Conservation (phyloP, 1,284 basidiomycete species). For the Apiotrichum gamsii region DNA sequence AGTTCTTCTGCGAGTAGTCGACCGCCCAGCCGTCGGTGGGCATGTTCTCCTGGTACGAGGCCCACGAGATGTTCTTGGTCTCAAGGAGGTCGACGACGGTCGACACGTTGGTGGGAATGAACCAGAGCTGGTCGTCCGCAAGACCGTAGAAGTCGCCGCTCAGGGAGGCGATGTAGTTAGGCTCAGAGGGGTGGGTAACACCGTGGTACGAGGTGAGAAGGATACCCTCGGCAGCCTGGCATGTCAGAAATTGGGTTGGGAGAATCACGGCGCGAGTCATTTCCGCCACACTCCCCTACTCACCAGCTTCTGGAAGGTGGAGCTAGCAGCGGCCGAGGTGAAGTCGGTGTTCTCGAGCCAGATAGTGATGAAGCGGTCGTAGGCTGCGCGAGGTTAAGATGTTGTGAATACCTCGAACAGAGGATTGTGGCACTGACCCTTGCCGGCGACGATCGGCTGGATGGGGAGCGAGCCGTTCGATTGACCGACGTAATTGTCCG, state of each 20-base stretch:
- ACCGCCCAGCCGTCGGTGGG: slow-evolving; percentile 53
- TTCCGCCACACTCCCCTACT: too few relatives aligned
- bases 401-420: too few relatives aligned
- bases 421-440: slow-evolving; percentile 6
- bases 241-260: too few relatives aligned
- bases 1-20: slow-evolving; percentile 51
- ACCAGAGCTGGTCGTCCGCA: slow-evolving; percentile 48
- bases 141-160: slow-evolving; percentile 44
- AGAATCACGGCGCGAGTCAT: too few relatives aligned
- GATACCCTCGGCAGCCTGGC: slow-evolving; percentile 55
- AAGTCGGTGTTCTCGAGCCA: slow-evolving; percentile 54
- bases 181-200: slow-evolving; percentile 52
- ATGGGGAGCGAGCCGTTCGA: slow-evolving; percentile 49
- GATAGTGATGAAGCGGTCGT: slow-evolving; percentile 53
- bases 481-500: slow-evolving; percentile 44
- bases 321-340: slow-evolving; percentile 34
- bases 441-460: slow-evolving; percentile 46
- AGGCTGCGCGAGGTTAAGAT: slow-evolving; percentile 29
- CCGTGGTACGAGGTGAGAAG: slow-evolving; percentile 54
- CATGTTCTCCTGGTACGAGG: slow-evolving; percentile 55
- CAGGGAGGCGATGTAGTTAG: slow-evolving; percentile 18
- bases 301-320: slow-evolving; percentile 53
- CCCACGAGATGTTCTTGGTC: slow-evolving; percentile 52
- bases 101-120: slow-evolving; percentile 49
- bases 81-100: slow-evolving; percentile 62